Percentiles rank a stretch among this genome's conserved stretches.
These are phyloP conservation scores for Aureobasidium uvarum DNA, from an alignment of 2,329 filamentous ascomycete genomes.

Conservation along the genomic window DNA sequence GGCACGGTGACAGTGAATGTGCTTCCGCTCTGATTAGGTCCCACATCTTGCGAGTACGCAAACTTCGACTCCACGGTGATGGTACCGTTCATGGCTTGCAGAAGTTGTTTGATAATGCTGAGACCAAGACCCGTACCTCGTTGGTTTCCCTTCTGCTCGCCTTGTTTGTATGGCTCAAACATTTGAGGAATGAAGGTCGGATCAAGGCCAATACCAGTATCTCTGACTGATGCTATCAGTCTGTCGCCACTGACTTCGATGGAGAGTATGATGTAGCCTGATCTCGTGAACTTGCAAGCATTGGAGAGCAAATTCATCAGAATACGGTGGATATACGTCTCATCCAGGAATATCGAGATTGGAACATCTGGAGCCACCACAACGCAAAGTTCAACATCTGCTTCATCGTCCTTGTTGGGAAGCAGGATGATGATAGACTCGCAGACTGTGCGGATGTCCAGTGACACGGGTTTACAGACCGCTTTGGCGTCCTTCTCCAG, in stretches of 20 bases:
- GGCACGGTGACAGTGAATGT: conserved; percentile 27
- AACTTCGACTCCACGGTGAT: conserved; percentile 25
- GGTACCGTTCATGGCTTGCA: conserved; percentile 27
- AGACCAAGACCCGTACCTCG: conserved; percentile 82
- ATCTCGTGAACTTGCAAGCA: conserved; percentile 37
- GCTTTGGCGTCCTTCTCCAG: conserved; percentile 38
- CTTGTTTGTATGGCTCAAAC: conserved; percentile 87
- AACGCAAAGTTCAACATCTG: conserved; percentile 38
- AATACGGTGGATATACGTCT: conserved; percentile 40
- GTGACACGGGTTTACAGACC: conserved; percentile 35
- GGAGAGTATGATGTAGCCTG: conserved; percentile 65
- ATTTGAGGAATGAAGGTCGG: conserved; percentile 71
- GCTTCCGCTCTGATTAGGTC: conserved; percentile 22
- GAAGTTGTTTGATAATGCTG: conserved; percentile 56
- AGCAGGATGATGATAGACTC: conserved; percentile 39
- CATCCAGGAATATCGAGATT: conserved; percentile 37
- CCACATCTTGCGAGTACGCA: conserved; percentile 13
- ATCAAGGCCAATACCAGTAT: conserved; percentile 78
- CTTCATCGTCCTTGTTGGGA: conserved; percentile 39
- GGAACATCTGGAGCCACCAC: conserved; percentile 38
- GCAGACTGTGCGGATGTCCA: conserved; percentile 38
- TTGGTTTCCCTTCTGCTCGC: conserved; percentile 41
- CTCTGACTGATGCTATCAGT: conserved; percentile 56
- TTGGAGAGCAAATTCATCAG: conserved; percentile 42
- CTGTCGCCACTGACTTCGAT: conserved; percentile 21